A percentile compares a stretch with the other conserved stretches of the same genome.
These are phyloP conservation scores for Phytophthora nicotianae DNA, from an alignment of 352 stramenopile species.

Conservation along the genomic window DNA sequence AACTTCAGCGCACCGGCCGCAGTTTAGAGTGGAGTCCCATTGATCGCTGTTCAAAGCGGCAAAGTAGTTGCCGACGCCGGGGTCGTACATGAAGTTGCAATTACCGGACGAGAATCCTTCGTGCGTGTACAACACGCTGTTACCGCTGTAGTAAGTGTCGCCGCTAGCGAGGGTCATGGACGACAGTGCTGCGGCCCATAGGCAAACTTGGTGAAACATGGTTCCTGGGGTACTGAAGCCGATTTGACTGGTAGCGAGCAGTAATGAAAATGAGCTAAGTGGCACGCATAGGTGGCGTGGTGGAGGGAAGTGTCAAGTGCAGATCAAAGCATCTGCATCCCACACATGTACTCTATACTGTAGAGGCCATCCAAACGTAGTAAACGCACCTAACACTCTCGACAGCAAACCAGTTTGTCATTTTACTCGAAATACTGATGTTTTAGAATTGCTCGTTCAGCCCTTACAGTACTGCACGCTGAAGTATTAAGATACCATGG, in stretches of 20 bases:
- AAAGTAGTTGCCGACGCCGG: constrained; percentile 48
- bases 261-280: constrained; percentile 1
- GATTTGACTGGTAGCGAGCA: background rate
- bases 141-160: constrained; percentile 44
- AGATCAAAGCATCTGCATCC: constrained; percentile 6
- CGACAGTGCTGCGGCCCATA: constrained; percentile 3
- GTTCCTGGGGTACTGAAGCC: background rate
- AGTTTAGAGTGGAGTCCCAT: constrained; percentile 62
- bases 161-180: constrained; percentile 17
- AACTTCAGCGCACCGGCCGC: constrained; percentile 69
- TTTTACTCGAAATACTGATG: background rate
- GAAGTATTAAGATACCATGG: no score
- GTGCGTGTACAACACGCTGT: constrained; percentile 59
- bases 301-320: constrained; percentile 1
- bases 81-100: constrained; percentile 77
- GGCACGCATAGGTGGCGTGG: background rate
- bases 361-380: background rate
- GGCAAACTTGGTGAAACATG: constrained; percentile 12
- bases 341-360: background rate
- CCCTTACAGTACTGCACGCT: no score
- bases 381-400: background rate
- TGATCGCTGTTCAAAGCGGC: constrained; percentile 68
- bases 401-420: background rate
- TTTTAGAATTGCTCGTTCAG: no score
- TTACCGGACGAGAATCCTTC: constrained; percentile 44